Evolutionary conservation across 2,329 filamentous ascomycete genomes (phyloP).

Genomic region (Ascocoryne sarcoides): DNA sequence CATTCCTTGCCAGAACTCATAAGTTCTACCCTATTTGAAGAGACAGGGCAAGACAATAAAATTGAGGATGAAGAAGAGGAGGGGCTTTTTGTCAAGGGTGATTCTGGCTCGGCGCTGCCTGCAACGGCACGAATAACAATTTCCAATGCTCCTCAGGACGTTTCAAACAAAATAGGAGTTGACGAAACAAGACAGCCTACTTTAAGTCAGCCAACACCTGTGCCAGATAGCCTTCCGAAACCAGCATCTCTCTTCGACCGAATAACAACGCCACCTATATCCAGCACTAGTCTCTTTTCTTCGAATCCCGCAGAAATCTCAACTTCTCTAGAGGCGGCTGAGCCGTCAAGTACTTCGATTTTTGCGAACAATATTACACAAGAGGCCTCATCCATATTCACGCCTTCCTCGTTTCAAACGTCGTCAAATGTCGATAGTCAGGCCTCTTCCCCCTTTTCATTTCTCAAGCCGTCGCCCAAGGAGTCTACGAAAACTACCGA

Average conservation of each 20-base stretch:
- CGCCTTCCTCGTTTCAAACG: neutral
- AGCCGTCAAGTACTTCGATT: neutral
- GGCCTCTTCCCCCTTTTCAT: neutral
- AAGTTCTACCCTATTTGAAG: conserved; percentile 43
- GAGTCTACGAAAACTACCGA: neutral
- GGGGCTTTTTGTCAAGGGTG: conserved; percentile 21
- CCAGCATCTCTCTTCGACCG: conserved; percentile 14
- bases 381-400: neutral
- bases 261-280: conserved; percentile 1
- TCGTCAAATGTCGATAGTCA: no score
- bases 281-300: neutral
- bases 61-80: conserved; percentile 25
- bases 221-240: conserved; percentile 2
- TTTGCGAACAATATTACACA: neutral
- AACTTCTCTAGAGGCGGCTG: neutral
- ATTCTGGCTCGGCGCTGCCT: neutral
- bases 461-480: neutral
- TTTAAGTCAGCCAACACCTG: neutral
- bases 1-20: conserved; percentile 46
- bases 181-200: neutral
- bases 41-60: conserved; percentile 2
- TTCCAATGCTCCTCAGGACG: neutral
- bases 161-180: neutral
- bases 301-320: neutral
- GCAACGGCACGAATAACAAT: neutral